A percentile compares a stretch with the other conserved stretches of the same genome.
Evolutionary conservation across 2,329 filamentous ascomycete genomes (phyloP).

Genomic region (Botrytis deweyae): DNA sequence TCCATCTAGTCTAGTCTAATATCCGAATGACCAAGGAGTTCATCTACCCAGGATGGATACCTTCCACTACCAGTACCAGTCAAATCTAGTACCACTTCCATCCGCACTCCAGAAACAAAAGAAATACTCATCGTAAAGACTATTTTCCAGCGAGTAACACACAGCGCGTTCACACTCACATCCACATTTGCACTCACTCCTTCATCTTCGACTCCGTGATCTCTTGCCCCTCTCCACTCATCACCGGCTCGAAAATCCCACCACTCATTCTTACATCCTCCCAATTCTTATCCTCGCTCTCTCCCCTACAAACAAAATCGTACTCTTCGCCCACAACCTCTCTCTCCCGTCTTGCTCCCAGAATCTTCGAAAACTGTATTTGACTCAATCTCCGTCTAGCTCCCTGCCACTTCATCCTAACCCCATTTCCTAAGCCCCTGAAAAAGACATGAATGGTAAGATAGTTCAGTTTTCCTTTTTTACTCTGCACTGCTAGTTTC

Average conservation of each 20-base stretch:
- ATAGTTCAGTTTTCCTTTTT: slow-evolving; percentile 9
- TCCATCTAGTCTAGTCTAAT: background rate
- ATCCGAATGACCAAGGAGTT: background rate
- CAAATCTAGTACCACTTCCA: background rate
- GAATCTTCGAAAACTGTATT: background rate
- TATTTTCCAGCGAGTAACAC: background rate
- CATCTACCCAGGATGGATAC: background rate
- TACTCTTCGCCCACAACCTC: background rate
- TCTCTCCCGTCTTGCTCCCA: background rate
- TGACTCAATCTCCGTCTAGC: background rate
- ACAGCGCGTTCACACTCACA: background rate
- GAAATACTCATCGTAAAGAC: background rate
- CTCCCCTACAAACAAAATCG: slow-evolving; percentile 11
- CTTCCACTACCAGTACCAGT: background rate
- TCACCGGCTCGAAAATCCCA: background rate
- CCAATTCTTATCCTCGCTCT: background rate
- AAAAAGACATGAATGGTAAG: background rate
- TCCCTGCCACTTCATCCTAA: background rate
- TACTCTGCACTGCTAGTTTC: background rate
- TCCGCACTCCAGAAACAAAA: background rate
- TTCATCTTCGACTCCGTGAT: background rate
- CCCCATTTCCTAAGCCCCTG: background rate
- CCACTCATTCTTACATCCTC: background rate
- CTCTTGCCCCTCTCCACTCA: background rate
- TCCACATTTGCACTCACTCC: background rate